These are phyloP conservation scores for Pleurotus salmoneostramineus DNA, from an alignment of 768 basidiomycete genomes.

Conservation along the genomic window DNA sequence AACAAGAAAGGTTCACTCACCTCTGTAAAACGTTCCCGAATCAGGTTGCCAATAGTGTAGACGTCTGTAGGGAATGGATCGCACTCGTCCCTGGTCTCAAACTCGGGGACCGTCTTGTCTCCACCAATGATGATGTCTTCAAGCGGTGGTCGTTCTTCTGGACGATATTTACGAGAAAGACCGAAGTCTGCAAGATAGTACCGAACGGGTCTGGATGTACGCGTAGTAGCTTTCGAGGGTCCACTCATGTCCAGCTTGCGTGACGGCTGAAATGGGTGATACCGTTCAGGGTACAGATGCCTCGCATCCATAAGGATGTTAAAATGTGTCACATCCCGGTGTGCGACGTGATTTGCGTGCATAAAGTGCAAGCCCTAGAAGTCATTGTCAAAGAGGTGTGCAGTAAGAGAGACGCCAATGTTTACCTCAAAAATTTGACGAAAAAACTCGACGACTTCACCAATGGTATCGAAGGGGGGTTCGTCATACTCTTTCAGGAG, in stretches of 20 bases:
- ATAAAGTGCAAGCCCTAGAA: too few relatives aligned
- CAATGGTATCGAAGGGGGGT: constrained; percentile 23
- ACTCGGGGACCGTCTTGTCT: constrained; percentile 35
- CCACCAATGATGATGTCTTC: constrained; percentile 30
- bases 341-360: too few relatives aligned
- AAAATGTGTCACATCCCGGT: neutral
- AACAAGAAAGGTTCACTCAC: neutral
- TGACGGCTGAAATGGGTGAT: constrained; percentile 14
- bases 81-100: constrained; percentile 14
- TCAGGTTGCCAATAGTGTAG: constrained; percentile 28
- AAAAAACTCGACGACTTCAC: constrained; percentile 26
- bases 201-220: constrained; percentile 17
- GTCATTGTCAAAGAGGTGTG: too few relatives aligned
- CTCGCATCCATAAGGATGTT: constrained; percentile 27
- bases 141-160: constrained; percentile 18
- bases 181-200: constrained; percentile 31
- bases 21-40: constrained; percentile 10
- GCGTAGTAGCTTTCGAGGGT: constrained; percentile 8
- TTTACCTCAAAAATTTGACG: constrained; percentile 10
- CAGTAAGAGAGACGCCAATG: too few relatives aligned
- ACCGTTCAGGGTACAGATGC: constrained; percentile 14
- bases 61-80: constrained; percentile 30
- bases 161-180: constrained; percentile 20
- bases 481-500: constrained; percentile 16
- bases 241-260: constrained; percentile 14